Base-by-base conservation (phyloP, 768 basidiomycete genomes). In the Tricholoma hemisulphureum region DNA sequence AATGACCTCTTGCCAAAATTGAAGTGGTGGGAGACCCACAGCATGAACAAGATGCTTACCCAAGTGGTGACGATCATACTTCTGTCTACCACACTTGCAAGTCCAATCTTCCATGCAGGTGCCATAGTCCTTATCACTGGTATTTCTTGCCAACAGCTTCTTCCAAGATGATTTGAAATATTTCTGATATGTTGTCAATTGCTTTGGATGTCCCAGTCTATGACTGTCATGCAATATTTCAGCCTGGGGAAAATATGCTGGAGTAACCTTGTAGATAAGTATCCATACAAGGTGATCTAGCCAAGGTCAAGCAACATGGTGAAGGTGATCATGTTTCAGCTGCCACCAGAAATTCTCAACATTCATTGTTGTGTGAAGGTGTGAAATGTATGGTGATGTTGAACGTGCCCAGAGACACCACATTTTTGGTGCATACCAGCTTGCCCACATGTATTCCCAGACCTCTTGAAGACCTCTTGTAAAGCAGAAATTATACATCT, bases 381-480 rank as follows among this genome's bases (percentile, higher is more conserved):
- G 5, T 21, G 55, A 34, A 34, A 56, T 29, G 21, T 34, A 49
- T 16, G 11, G 24, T 8, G 55, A 46, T 16, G 55, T 56, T 49
- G 45, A 54, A 8, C 37, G 3, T 26, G 53, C 39, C 53, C 53
- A 43, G 2, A 54, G 53, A 1, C 3, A 16, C 53, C 53, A 54
- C 35, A 54, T 54, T 31, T 54, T 54, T 28, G 24, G 39, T 54
- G 53, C 39, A 24, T 54, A 54, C 53, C 39, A 54, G 29, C n/a
- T 23, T 43, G 21, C 28, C 39, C 39, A 45, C 6, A 31, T 31
- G 29, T 31, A 31, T 6, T 10, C 29, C 28, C 28, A 51, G 3
- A 51, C 50, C 50, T 51, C 50, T 24, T 26, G 20, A 8, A 53
- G 52, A 3, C 52, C 34, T 13, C 52, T 4, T 24, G 26, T 21